Conservation (phyloP, 768 basidiomycete species). For the Tulasnella sp. region DNA sequence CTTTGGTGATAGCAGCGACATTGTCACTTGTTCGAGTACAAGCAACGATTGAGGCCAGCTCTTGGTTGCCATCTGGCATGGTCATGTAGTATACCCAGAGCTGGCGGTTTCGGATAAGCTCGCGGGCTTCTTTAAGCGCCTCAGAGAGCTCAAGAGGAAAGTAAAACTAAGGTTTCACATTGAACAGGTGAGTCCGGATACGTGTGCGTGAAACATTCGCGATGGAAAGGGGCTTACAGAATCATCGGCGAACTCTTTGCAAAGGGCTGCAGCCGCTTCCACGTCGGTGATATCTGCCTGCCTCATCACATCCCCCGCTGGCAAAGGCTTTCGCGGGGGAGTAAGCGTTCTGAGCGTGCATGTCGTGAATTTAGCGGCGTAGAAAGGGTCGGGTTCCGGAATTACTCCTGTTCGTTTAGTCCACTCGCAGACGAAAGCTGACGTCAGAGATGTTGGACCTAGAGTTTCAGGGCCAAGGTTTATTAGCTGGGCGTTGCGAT, state of each 20-base stretch:
- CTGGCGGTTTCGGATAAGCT: constrained; percentile 35
- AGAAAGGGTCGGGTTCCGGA: constrained; percentile 38
- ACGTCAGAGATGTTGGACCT: constrained; percentile 35
- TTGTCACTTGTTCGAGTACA: constrained; percentile 45
- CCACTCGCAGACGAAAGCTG: constrained; percentile 41
- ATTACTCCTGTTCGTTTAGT: constrained; percentile 33
- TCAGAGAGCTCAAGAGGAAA: constrained; percentile 35
- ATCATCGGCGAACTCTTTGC: constrained; percentile 43
- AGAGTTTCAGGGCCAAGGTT: background rate
- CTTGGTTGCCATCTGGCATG: background rate
- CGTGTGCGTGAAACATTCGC: background rate
- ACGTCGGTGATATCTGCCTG: constrained; percentile 33
- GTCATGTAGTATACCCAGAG: constrained; percentile 53
- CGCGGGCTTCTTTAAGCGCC: constrained; percentile 41
- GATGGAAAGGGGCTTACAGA: constrained; percentile 35
- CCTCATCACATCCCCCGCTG: constrained; percentile 33
- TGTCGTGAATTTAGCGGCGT: constrained; percentile 45
- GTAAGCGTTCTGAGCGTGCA: constrained; percentile 38
- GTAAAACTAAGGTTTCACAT: constrained; percentile 33
- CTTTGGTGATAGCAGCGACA: constrained; percentile 59
- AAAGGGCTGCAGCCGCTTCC: constrained; percentile 35
- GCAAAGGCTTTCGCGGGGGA: constrained; percentile 19
- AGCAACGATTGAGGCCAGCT: constrained; percentile 54
- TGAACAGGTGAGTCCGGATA: background rate
- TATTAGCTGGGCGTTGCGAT: background rate